Evolutionary conservation across 2,329 filamentous ascomycete genomes (phyloP), one percentile per base, ranked within the genome.

Genomic region (Penicillium sp.): DNA sequence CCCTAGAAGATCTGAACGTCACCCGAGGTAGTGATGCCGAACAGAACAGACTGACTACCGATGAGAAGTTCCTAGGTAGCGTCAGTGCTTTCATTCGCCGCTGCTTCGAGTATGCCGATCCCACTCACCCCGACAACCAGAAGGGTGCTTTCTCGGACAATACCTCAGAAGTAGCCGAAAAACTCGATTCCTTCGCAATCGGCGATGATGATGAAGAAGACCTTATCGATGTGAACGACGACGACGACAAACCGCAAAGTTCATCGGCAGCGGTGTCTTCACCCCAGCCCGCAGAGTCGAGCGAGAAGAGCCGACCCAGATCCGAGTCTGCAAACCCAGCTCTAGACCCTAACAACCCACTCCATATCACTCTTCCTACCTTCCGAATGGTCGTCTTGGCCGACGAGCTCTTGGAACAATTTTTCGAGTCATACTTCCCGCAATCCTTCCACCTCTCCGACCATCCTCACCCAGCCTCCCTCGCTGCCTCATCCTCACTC

Each of bases 331-430:
- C 93, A 51, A 99, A 99, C 73, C 87, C 89, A 8, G 95, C 95
- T 0, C 85, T 99, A 4, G 93, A 99, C 73, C 95, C 95, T 2
- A 89, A 92, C 28, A 94, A 96, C 65, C 95, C 95, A 6, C 84
- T 99, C 0, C 91, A 97, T 75, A 97, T 99, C 72, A 98, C 95
- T 0, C 84, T 99, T 1, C 95, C 95, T 0, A 99, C 95, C 0
- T 99, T 99, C 84, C 90, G 95, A 66, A 99, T 99, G 95, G 93
- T 99, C 3, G 91, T 99, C 10, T 86, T 99, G 7, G 95, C 95
- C 46, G 95, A 99, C 72, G 95, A 99, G 76, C 85, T 96, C 0
- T 86, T 99, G 6, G 94, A 99, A 72, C 91, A 96, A 68, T 99
- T 99, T 79, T 99, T 99, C 75, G 95, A 99, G 79, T 91, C 92